Evolutionary conservation across 768 basidiomycete species (phyloP).

Genomic region (Pisolithus marmoratus): DNA sequence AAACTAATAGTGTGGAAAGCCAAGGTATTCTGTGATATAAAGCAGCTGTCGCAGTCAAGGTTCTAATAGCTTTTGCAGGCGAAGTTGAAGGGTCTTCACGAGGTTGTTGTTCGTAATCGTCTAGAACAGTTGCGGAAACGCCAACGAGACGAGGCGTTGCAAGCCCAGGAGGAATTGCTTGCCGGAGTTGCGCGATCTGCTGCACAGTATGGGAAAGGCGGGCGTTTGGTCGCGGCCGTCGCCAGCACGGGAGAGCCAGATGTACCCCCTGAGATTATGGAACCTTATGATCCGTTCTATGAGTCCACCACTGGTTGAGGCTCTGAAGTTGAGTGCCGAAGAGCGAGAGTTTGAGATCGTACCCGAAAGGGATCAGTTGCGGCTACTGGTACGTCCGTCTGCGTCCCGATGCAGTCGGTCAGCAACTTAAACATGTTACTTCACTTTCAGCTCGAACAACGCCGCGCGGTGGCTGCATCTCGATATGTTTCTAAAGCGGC

Average conservation of each 20-base stretch:
- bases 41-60: not conserved
- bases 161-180: conserved; percentile 86
- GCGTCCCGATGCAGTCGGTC: not conserved
- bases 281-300: conserved; percentile 80
- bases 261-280: conserved; percentile 52
- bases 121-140: conserved; percentile 93
- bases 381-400: conserved; percentile 48
- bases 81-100: conserved; percentile 87
- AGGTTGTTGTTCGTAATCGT: conserved; percentile 94
- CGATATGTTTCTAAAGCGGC: conserved; percentile 80
- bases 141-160: conserved; percentile 92
- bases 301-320: conserved; percentile 77
- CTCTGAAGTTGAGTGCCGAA: conserved; percentile 62
- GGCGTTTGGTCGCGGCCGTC: conserved; percentile 32
- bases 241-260: conserved; percentile 31
- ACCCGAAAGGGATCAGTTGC: conserved; percentile 58
- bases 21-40: conserved; percentile 52
- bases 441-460: conserved; percentile 54
- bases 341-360: conserved; percentile 80
- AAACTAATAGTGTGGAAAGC: conserved; percentile 96
- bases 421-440: not conserved
- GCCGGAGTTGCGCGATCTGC: conserved; percentile 69
- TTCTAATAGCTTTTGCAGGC: conserved; percentile 45
- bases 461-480: conserved; percentile 76
- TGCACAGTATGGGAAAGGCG: conserved; percentile 36